Percentiles rank a stretch among this genome's conserved stretches.
These are phyloP conservation scores for Mycena sanguinolenta DNA, from an alignment of 768 basidiomycete species.

Conservation along the genomic window DNA sequence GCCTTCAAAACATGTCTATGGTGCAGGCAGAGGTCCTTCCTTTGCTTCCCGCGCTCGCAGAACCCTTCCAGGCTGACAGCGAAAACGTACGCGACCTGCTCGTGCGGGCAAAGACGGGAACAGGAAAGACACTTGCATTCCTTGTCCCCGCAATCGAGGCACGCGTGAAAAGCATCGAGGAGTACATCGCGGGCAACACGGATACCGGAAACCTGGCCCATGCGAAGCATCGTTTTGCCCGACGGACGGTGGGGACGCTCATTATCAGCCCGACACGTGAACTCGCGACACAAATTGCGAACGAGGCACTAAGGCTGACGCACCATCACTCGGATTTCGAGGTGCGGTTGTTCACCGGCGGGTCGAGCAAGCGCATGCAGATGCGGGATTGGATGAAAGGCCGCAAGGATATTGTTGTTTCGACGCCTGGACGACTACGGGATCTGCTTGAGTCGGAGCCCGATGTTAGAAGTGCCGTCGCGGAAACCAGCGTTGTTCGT, in stretches of 20 bases:
- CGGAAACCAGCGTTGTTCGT: constrained; percentile 71
- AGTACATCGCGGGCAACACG: constrained; percentile 3
- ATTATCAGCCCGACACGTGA: constrained; percentile 93
- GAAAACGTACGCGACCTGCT: constrained; percentile 72
- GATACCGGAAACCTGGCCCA: constrained; percentile 55
- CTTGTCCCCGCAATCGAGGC: constrained; percentile 89
- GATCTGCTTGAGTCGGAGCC: constrained; percentile 77
- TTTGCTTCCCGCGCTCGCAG: constrained; percentile 78
- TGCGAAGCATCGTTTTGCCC: constrained; percentile 56
- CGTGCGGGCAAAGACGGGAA: constrained; percentile 90
- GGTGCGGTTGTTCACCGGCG: constrained; percentile 84
- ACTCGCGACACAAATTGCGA: constrained; percentile 90
- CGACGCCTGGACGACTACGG: constrained; percentile 89
- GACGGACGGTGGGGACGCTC: constrained; percentile 73
- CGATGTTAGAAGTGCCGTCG: constrained; percentile 65
- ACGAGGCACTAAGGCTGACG: constrained; percentile 79
- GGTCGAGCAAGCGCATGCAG: constrained; percentile 75
- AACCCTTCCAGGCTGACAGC: constrained; percentile 59
- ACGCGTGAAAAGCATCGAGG: constrained; percentile 71
- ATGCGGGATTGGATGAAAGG: constrained; percentile 74
- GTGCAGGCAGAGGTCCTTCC: constrained; percentile 87
- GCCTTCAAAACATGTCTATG: constrained; percentile 77
- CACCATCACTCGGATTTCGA: constrained; percentile 72
- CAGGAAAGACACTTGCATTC: constrained; percentile 91
- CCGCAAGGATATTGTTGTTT: constrained; percentile 86